Conservation (phyloP, 345 rosid species). For the Laguncularia racemosa region DNA sequence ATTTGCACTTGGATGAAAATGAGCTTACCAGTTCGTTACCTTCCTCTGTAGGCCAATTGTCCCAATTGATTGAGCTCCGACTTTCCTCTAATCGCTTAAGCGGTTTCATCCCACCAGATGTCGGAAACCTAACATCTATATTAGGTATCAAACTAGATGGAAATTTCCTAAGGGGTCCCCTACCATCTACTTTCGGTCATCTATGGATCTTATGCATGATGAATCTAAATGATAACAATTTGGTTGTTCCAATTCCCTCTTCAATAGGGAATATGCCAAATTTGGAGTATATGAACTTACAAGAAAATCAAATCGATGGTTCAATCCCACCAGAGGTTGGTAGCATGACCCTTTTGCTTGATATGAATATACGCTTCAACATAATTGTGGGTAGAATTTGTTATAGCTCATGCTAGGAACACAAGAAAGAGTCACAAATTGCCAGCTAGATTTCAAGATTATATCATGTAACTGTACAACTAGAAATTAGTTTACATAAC, state of each 20-base stretch:
- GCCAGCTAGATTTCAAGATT: too few species aligned
- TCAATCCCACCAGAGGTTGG: conserved; percentile 6
- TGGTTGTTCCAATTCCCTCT: not conserved
- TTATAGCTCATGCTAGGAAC: too few species aligned
- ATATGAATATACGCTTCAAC: not conserved
- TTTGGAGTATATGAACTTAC: not conserved
- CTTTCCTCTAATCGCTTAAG: not conserved
- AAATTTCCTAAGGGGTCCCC: not conserved
- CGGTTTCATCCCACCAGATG: not conserved
- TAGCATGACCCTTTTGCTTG: not conserved
- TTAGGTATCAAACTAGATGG: not conserved
- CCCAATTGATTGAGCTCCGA: not conserved
- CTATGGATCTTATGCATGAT: too few species aligned
- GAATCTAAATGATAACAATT: too few species aligned
- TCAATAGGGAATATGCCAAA: conserved; percentile 7
- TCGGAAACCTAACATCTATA: not conserved
- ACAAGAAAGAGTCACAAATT: too few species aligned
- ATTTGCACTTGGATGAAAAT: not conserved
- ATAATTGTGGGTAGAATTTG: too few species aligned
- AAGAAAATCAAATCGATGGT: not conserved
- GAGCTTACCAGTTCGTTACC: not conserved
- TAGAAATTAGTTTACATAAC: too few species aligned
- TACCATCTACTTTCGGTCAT: not conserved
- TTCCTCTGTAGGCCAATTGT: not conserved
- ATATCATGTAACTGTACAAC: too few species aligned